Base-by-base conservation (phyloP, 345 rosid genomes). In the Cardamine chenopodiifolia region DNA sequence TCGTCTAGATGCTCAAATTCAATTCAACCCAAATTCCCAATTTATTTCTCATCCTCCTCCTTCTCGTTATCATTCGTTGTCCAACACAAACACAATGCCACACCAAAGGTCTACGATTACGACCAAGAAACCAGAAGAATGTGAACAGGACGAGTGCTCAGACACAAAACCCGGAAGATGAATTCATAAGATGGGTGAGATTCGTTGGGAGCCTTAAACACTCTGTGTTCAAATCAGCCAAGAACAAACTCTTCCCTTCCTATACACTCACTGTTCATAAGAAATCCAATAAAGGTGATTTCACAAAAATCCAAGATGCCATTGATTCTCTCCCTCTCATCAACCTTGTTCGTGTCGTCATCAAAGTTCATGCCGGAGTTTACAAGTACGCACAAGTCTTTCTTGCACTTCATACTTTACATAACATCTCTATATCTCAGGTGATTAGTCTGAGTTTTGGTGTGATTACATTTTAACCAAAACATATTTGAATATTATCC, bases 351-450 rank as follows among this genome's bases (percentile, higher is more conserved):
- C 83, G 99, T 69, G 99, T 92, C 29, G 87, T 95, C 57, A 92
- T 95, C 88, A 95, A 86, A 80, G 89, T 95, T 74, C 92, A 89
- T 74, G 86, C 99, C 60, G 99, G 99, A 25, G 89, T 90, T 79
- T 95, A 95, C 91, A 87, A 71, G 99, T 95, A 81, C 83, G 97
- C 83, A 55, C 54, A 62, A 29, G 3, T 62, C 42, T 23, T 45
- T 32, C 55, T 39, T 53, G 18, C 32, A 19, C 34, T 58, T 29
- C 37, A 13, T 45, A 6, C 8, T 64, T 22, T n/a, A 44, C 25
- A 15, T 44, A 8, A 3, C 12, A 66, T 6, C 35, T 25, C 18
- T 10, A 22, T 3, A 49, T 44, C 28, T 5, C n/a, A 44, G 2
- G 44, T 29, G 40, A 50, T 8, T 29, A 28, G 47, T 22, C 31